Evolutionary conservation across 495 filamentous ascomycete genomes (phyloP).

Genomic region (Platismatia glauca): DNA sequence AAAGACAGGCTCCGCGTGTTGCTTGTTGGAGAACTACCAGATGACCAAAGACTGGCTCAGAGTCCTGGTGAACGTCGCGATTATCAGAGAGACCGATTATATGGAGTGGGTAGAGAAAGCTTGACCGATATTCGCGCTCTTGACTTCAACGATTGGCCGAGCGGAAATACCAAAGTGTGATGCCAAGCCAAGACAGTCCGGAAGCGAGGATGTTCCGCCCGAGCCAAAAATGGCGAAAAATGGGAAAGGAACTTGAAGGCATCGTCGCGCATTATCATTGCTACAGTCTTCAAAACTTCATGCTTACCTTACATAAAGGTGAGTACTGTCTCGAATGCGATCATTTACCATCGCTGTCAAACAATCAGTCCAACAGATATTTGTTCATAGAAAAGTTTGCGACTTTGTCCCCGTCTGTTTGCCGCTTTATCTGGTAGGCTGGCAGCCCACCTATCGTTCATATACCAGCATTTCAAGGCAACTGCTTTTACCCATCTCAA

Average conservation of each 20-base stretch:
- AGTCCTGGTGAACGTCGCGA: background rate
- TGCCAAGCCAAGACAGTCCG: background rate
- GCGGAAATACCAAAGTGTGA: background rate
- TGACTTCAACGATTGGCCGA: background rate
- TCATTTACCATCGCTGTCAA: too few species aligned
- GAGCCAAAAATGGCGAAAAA: too few species aligned
- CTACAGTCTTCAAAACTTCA: too few species aligned
- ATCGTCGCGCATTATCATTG: too few species aligned
- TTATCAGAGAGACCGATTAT: background rate
- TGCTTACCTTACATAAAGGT: too few species aligned
- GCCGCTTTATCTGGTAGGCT: too few species aligned
- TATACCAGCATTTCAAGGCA: background rate
- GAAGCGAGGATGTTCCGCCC: constrained; percentile 1
- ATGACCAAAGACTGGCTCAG: background rate
- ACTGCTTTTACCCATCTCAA: background rate
- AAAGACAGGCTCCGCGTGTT: background rate
- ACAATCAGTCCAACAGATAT: too few species aligned
- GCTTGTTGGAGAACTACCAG: background rate
- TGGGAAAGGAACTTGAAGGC: too few species aligned
- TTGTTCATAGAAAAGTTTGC: too few species aligned
- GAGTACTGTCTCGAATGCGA: too few species aligned
- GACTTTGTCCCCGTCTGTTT: too few species aligned
- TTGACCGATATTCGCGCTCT: background rate
- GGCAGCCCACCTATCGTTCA: too few species aligned
- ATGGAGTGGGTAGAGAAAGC: background rate